phyloP scores from a whole-genome alignment of 495 filamentous ascomycete species.

The Penicillium psychrofluorescens region DNA sequence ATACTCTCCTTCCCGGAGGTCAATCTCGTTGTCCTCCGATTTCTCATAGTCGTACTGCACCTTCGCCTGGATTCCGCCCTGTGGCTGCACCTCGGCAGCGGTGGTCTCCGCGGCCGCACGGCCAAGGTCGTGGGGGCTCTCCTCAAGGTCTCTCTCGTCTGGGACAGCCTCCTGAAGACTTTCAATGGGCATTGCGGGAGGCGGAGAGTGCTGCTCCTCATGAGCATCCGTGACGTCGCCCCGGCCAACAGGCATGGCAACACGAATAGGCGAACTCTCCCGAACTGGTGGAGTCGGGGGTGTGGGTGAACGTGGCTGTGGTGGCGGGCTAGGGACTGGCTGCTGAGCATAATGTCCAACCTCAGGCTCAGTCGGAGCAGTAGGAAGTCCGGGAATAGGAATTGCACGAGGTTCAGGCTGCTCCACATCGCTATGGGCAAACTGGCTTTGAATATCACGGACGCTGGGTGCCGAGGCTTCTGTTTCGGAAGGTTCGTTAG shows the following conservation, averaged over 20 bases:
- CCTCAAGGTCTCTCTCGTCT: conserved; percentile 54
- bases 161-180: conserved; percentile 54
- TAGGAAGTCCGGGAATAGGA: conserved; percentile 67
- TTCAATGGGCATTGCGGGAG: conserved; percentile 46
- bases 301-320: conserved; percentile 51
- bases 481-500: conserved; percentile 37
- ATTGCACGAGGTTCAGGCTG: conserved; percentile 42
- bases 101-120: conserved; percentile 55
- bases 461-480: conserved; percentile 51
- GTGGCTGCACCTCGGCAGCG: conserved; percentile 16
- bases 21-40: conserved; percentile 92
- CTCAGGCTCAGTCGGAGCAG: conserved; percentile 42
- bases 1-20: conserved; percentile 81
- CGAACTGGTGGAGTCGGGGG: conserved; percentile 49
- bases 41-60: conserved; percentile 96
- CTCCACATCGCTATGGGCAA: conserved; percentile 54
- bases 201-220: conserved; percentile 42
- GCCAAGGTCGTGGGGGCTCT: conserved; percentile 56
- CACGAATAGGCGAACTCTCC: conserved; percentile 66
- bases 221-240: conserved; percentile 38
- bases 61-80: conserved; percentile 57
- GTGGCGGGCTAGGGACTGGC: conserved; percentile 48
- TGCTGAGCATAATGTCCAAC: conserved; percentile 31
- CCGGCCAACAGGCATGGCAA: conserved; percentile 80
- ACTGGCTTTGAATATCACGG: conserved; percentile 65